phyloP scores from a whole-genome alignment of 805 yeast species.

The Pichia sporocuriosa region DNA sequence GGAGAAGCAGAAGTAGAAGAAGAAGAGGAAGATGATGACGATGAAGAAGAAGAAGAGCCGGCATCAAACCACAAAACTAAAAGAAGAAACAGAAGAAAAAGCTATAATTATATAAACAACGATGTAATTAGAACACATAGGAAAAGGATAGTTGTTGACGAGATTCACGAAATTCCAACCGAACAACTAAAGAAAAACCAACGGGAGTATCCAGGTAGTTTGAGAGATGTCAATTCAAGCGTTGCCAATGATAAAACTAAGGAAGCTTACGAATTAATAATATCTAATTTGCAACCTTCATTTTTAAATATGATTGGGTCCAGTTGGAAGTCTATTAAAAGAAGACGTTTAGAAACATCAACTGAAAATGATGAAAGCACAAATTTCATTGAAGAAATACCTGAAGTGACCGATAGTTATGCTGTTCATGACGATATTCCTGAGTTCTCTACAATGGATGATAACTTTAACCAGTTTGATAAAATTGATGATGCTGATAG shows the following conservation, averaged over 20 bases:
- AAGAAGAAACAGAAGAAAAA: constrained; percentile 20
- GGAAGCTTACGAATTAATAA: not conserved
- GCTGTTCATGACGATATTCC: not conserved
- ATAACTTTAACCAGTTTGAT: not conserved
- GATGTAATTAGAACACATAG: constrained; percentile 44
- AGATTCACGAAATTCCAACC: constrained; percentile 36
- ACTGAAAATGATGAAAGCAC: not conserved
- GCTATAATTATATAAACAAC: constrained; percentile 28
- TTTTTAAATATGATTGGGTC: constrained; percentile 12
- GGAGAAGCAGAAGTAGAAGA: constrained; percentile 3
- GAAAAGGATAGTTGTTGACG: constrained; percentile 42
- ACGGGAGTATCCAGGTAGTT: constrained; percentile 19
- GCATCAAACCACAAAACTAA: constrained; percentile 2
- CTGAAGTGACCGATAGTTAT: not conserved
- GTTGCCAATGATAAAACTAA: not conserved
- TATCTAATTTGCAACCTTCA: constrained; percentile 7
- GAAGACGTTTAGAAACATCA: constrained; percentile 10
- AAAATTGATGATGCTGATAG: not conserved
- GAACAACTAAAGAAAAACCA: constrained; percentile 31
- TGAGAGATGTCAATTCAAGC: not conserved
- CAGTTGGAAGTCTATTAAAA: constrained; percentile 14
- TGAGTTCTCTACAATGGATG: not conserved
- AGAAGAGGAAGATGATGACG: constrained; percentile 13
- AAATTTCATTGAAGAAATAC: no score
- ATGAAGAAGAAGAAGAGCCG: constrained; percentile 18